phyloP scores from a whole-genome alignment of 352 stramenopile genomes.

The Peronospora destructor region DNA sequence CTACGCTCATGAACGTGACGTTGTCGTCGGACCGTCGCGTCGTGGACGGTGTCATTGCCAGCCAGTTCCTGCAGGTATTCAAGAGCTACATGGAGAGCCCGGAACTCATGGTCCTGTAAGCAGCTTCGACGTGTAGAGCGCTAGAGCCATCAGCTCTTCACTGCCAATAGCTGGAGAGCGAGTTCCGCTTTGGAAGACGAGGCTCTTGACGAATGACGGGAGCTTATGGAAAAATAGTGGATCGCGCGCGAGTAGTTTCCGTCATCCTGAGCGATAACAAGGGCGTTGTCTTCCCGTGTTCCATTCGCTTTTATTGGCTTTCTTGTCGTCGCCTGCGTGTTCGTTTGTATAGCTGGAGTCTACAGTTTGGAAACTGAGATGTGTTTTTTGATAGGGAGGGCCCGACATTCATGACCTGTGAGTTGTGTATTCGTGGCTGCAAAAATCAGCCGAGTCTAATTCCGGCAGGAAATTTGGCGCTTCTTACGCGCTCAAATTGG shows the following conservation, averaged over 20 bases:
- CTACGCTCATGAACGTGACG: slow-evolving; percentile 93
- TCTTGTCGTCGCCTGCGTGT: too few relatives aligned
- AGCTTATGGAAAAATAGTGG: slow-evolving; percentile 1
- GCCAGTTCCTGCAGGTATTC: slow-evolving; percentile 94
- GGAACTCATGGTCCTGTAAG: slow-evolving; percentile 79
- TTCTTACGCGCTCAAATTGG: too few relatives aligned
- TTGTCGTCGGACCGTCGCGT: slow-evolving; percentile 95
- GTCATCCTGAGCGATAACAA: slow-evolving; percentile 24
- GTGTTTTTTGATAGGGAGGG: too few relatives aligned
- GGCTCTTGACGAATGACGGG: slow-evolving; percentile 3
- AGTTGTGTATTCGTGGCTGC: too few relatives aligned
- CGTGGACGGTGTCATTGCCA: slow-evolving; percentile 94
- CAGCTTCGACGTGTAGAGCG: slow-evolving; percentile 15
- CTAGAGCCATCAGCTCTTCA: slow-evolving; percentile 22
- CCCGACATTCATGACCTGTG: too few relatives aligned
- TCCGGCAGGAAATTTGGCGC: too few relatives aligned
- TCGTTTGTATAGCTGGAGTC: too few relatives aligned
- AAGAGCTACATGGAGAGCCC: slow-evolving; percentile 95
- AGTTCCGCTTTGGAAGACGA: neutral
- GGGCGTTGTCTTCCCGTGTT: slow-evolving; percentile 16
- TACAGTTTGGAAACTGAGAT: too few relatives aligned
- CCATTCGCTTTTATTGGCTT: neutral
- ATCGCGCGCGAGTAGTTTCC: slow-evolving; percentile 13
- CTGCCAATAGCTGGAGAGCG: slow-evolving; percentile 15
- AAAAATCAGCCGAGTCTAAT: too few relatives aligned